Evolutionary conservation across 495 filamentous ascomycete genomes (phyloP).

Genomic region (Talaromyces borbonicus): DNA sequence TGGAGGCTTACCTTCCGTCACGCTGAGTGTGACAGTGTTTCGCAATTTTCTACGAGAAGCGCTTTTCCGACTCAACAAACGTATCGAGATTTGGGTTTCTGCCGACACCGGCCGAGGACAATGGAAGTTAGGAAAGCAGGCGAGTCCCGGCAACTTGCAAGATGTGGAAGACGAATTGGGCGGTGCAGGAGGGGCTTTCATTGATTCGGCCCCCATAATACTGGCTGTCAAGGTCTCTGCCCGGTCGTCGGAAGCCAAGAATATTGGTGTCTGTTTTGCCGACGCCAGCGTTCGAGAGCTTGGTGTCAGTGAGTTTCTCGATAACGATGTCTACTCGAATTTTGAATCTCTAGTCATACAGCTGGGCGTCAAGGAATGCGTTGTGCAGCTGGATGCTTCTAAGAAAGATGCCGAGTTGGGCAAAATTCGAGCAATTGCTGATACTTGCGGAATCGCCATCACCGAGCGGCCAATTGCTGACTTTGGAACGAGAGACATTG

Average conservation of each 20-base stretch:
- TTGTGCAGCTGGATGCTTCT: conserved; percentile 65
- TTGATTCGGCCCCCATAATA: conserved; percentile 87
- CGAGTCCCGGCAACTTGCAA: conserved; percentile 91
- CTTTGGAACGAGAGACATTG: conserved; percentile 87
- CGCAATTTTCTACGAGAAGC: conserved; percentile 93
- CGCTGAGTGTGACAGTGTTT: conserved; percentile 87
- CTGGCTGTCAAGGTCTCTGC: conserved; percentile 86
- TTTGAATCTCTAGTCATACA: conserved; percentile 96
- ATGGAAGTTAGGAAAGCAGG: conserved; percentile 87
- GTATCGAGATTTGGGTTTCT: conserved; percentile 82
- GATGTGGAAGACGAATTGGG: conserved; percentile 96
- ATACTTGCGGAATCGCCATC: conserved; percentile 83
- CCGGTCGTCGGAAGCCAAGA: conserved; percentile 73
- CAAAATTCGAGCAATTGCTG: conserved; percentile 80
- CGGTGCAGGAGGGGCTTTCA: conserved; percentile 39
- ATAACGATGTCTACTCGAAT: conserved; percentile 97
- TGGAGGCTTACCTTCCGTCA: conserved; percentile 81
- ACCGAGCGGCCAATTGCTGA: conserved; percentile 66
- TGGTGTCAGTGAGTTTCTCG: conserved; percentile 92
- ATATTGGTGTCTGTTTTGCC: conserved; percentile 93
- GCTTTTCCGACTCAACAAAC: conserved; percentile 79
- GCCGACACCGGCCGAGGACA: conserved; percentile 56
- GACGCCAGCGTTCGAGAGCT: conserved; percentile 95
- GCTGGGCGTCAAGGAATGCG: conserved; percentile 86
- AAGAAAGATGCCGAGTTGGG: conserved; percentile 81